Evolutionary conservation across 2,329 filamentous ascomycete genomes (phyloP).

Genomic region (Coniella vitis): DNA sequence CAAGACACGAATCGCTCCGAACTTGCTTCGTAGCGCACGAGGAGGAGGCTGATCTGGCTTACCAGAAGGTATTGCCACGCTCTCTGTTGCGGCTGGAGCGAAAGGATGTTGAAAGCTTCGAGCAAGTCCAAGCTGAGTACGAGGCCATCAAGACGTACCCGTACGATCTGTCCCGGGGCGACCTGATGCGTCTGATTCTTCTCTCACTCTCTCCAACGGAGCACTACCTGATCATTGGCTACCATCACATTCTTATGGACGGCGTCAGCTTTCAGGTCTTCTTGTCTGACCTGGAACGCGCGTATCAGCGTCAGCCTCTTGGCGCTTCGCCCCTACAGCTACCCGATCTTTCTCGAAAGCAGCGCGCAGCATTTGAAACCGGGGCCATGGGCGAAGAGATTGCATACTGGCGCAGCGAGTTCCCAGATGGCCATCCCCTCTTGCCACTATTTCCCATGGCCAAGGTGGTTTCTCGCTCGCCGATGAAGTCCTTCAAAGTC

Average conservation of each 20-base stretch:
- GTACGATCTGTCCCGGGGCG: neutral
- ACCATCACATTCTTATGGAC: conserved; percentile 9
- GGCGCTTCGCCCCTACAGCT: conserved; percentile 24
- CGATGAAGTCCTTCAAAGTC: conserved; percentile 7
- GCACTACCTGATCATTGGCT: conserved; percentile 33
- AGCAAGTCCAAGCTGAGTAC: conserved; percentile 29
- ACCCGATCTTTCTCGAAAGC: conserved; percentile 26
- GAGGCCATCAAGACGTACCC: conserved; percentile 21
- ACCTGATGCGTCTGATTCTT: conserved; percentile 16
- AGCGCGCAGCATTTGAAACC: conserved; percentile 22
- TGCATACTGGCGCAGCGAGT: neutral
- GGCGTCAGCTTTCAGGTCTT: conserved; percentile 4
- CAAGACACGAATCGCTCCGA: conserved; percentile 28
- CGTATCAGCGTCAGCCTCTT: conserved; percentile 28
- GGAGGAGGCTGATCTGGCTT: conserved; percentile 17
- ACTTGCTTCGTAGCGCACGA: conserved; percentile 23
- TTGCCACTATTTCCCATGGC: neutral
- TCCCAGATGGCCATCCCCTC: neutral
- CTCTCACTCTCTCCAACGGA: conserved; percentile 27
- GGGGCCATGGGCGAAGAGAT: conserved; percentile 22
- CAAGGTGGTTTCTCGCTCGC: conserved; percentile 18
- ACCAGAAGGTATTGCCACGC: neutral
- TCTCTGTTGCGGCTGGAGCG: conserved; percentile 13
- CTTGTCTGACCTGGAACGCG: conserved; percentile 31
- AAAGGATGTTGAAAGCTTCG: conserved; percentile 28